These are phyloP conservation scores for Brassica rapa DNA, from an alignment of 345 rosid species.

Conservation along the genomic window DNA sequence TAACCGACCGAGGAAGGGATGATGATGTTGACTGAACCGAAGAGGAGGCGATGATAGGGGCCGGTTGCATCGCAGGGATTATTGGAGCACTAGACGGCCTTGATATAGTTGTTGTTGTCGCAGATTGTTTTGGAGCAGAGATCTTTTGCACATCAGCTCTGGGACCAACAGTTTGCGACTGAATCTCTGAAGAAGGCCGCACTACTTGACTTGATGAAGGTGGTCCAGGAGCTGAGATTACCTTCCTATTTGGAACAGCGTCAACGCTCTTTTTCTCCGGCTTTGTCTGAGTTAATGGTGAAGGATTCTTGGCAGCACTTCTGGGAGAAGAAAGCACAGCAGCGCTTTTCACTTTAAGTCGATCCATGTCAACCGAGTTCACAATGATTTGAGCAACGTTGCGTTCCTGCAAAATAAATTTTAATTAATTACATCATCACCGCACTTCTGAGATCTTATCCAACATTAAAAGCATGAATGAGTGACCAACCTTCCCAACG, in stretches of 20 bases:
- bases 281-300: constrained; percentile 40
- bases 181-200: constrained; percentile 27
- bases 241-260: background rate
- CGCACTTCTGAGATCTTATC: background rate
- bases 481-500: constrained; percentile 50
- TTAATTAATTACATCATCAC: background rate
- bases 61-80: constrained; percentile 56
- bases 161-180: constrained; percentile 1
- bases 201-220: constrained; percentile 50
- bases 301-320: constrained; percentile 46
- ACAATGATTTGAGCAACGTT: constrained; percentile 12
- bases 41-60: constrained; percentile 50
- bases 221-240: constrained; percentile 33
- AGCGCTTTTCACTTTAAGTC: constrained; percentile 59
- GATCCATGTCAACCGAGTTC: constrained; percentile 51
- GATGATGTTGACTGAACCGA: constrained; percentile 64
- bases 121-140: constrained; percentile 42
- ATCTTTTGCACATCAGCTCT: constrained; percentile 58
- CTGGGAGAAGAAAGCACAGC: constrained; percentile 57
- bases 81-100: constrained; percentile 96
- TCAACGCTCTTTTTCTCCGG: background rate
- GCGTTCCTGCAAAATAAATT: constrained; percentile 27
- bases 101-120: constrained; percentile 57
- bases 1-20: constrained; percentile 70
- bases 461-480: background rate